Conservation (phyloP, 1,284 basidiomycete species). For the Sanghuangporus sanghuang region DNA sequence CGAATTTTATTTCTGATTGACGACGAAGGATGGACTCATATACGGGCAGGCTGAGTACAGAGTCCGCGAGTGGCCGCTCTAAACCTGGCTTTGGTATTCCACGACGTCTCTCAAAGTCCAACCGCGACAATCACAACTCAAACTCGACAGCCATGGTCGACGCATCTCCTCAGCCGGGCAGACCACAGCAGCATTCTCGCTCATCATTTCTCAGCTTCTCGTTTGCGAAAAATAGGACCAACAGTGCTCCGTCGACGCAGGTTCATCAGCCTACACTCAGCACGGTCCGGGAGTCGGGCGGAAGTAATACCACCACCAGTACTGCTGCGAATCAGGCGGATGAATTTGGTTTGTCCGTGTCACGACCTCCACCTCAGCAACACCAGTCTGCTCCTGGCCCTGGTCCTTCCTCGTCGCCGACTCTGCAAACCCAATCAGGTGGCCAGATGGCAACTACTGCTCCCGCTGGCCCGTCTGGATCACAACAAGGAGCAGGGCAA, state of each 20-base stretch:
- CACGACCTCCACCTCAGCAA: neutral
- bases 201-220: constrained; percentile 21
- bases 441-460: neutral
- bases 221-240: constrained; percentile 11
- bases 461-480: neutral
- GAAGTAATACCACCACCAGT: neutral
- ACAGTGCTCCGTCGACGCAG: neutral
- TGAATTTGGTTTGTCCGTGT: neutral
- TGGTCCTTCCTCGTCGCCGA: neutral
- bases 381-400: neutral
- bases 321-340: neutral
- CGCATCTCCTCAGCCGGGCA: neutral
- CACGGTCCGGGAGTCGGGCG: neutral
- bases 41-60: constrained; percentile 1
- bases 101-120: neutral
- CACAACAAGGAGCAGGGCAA: neutral
- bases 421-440: neutral
- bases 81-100: neutral
- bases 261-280: neutral
- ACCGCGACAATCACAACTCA: neutral
- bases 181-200: neutral
- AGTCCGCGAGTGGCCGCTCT: neutral
- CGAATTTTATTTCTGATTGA: neutral
- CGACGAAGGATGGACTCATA: neutral
- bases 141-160: constrained; percentile 2